A percentile compares a stretch with the other conserved stretches of the same genome.
phyloP scores from a whole-genome alignment of 148 eudicot genomes.

The Chenopodium album region DNA sequence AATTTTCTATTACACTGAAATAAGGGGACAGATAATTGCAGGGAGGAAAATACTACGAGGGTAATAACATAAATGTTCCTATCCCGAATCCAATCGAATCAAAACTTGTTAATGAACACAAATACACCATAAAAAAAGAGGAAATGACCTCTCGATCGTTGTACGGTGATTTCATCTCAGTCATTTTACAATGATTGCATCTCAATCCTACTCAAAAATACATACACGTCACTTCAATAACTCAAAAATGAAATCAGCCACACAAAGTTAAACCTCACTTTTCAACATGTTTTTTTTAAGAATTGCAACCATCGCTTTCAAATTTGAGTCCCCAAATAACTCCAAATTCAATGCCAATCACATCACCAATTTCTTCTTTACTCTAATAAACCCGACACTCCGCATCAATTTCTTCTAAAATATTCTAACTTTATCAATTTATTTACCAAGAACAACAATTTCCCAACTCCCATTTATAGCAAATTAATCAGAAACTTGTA shows the following conservation, averaged over 20 bases:
- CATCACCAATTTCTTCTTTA: not conserved
- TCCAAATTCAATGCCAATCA: constrained; percentile 2
- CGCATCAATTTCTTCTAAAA: not conserved
- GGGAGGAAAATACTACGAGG: not conserved
- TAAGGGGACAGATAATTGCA: not conserved
- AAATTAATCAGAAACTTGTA: not conserved
- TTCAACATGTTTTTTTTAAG: not conserved
- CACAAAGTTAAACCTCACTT: not conserved
- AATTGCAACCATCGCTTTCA: not conserved
- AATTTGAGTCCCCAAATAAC: not conserved
- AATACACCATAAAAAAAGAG: not conserved
- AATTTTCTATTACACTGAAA: too few relatives aligned
- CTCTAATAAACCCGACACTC: not conserved
- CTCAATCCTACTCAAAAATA: not conserved
- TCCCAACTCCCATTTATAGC: not conserved
- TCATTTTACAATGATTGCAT: too few relatives aligned
- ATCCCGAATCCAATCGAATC: not conserved
- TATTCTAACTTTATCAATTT: not conserved
- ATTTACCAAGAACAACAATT: not conserved
- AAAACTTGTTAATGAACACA: not conserved
- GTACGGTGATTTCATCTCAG: too few relatives aligned
- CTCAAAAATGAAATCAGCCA: not conserved
- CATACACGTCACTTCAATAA: not conserved
- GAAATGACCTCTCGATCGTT: too few relatives aligned
- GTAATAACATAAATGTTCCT: not conserved